Evolutionary conservation across 2,329 filamentous ascomycete genomes (phyloP), one percentile per base, ranked within the genome.

Genomic region (Sporothrix luriei): DNA sequence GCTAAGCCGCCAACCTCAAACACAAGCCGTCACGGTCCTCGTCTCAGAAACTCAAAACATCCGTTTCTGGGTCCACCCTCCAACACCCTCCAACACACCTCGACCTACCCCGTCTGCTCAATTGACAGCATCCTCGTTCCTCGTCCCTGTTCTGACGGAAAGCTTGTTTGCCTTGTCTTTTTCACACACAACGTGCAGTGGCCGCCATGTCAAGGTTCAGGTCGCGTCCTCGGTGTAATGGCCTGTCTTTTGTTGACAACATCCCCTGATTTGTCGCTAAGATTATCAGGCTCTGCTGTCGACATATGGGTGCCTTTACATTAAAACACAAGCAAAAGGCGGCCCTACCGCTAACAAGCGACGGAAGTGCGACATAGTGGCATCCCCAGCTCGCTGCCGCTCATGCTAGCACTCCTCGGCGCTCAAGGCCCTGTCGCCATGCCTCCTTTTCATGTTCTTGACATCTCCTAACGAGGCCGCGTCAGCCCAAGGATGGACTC

Each of bases 21-120:
- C 76, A 73, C 72, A 65, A 74, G 69, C 70, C 69, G 76, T 77
- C 75, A 76, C 74, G 76, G 72, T 71, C 72, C 70, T 65, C 68
- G 77, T 78, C 76, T 77, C 76, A 77, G 68, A 68, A 40, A 43
- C 64, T 21, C 57, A 62, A 62, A 62, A 46, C 57, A n/a, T 62
- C 57, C 57, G 38, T 62, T 33, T 46, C 38, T 62, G 38, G 38
- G 57, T 43, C 51, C 51, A 29, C 51, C 24, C 11, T 43, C 14
- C 6, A 13, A 13, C 40, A 43, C 11, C 40, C 40, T 43, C 40
- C 11, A 10, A 43, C 40, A 33, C n/a, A 4, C 33, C 21, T 54
- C 24, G 48, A 21, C 19, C 16, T 49, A 16, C 14, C 14, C 14
- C 51, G 14, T 16, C 49, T 52, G 9, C n/a, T 52, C 21, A 21